Conservation (phyloP, 225 moss, liverwort and hornwort species). For the Thuidium tamariscinum region DNA sequence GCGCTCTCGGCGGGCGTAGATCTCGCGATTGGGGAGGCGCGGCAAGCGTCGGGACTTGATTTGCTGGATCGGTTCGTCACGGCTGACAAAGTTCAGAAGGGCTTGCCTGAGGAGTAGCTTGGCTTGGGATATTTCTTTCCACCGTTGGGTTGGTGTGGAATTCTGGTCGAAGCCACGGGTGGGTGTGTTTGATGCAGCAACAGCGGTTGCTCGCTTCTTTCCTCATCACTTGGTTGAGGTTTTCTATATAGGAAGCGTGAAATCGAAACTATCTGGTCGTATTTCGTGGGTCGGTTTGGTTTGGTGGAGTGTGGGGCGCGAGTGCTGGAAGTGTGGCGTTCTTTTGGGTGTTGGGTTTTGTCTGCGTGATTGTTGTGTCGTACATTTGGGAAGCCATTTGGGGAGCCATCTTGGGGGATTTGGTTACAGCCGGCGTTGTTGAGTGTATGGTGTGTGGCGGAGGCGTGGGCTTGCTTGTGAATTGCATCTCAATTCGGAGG, state of each 20-base stretch:
- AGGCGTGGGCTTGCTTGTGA: neutral
- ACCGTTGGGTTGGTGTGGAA: neutral
- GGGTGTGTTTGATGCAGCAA: neutral
- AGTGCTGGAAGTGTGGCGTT: neutral
- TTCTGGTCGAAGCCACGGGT: neutral
- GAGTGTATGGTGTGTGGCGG: neutral
- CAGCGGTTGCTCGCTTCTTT: neutral
- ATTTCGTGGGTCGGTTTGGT: neutral
- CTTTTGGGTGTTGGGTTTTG: neutral
- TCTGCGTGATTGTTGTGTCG: neutral
- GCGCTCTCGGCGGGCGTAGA: neutral
- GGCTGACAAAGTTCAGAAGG: neutral
- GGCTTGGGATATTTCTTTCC: neutral
- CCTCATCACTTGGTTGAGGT: neutral
- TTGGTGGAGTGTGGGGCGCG: neutral
- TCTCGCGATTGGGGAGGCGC: neutral
- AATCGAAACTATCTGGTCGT: neutral
- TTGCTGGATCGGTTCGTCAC: neutral
- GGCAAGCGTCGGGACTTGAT: neutral
- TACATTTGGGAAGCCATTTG: neutral
- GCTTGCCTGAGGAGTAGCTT: neutral
- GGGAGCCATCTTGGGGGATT: neutral
- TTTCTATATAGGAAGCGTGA: neutral
- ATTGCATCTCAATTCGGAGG: neutral
- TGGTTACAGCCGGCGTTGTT: neutral